These are phyloP conservation scores for Amanita rubescens DNA, from an alignment of 768 basidiomycete genomes.

Conservation along the genomic window DNA sequence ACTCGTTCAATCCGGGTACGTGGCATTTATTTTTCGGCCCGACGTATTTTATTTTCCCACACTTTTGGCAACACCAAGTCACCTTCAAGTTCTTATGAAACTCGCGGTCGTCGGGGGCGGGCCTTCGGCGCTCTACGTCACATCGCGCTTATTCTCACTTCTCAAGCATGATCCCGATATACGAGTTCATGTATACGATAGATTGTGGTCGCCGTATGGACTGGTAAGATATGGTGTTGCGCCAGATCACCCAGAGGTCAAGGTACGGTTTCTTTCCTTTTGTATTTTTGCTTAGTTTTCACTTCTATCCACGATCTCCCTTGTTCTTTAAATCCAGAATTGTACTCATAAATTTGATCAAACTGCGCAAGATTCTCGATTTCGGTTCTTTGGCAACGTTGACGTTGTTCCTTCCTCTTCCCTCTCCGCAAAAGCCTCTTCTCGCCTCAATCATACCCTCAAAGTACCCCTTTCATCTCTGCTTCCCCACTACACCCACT, in stretches of 20 bases:
- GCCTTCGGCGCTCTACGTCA: constrained; percentile 95
- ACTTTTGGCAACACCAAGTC: neutral
- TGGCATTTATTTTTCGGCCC: constrained; percentile 23
- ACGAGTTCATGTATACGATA: constrained; percentile 83
- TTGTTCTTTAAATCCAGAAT: constrained; percentile 47
- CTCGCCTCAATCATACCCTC: constrained; percentile 39
- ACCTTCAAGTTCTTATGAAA: constrained; percentile 42
- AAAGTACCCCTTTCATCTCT: constrained; percentile 55
- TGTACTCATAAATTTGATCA: constrained; percentile 93
- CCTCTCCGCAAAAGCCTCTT: neutral
- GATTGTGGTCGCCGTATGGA: constrained; percentile 91
- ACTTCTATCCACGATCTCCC: too few relatives aligned
- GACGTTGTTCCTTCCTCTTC: constrained; percentile 37
- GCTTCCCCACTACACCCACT: constrained; percentile 69
- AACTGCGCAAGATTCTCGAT: constrained; percentile 69
- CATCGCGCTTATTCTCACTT: constrained; percentile 71
- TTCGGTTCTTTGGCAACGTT: constrained; percentile 90
- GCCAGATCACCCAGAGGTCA: constrained; percentile 98
- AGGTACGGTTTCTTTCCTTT: constrained; percentile 38
- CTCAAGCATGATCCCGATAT: constrained; percentile 26
- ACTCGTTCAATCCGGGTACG: constrained; percentile 40
- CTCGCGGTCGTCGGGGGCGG: constrained; percentile 91
- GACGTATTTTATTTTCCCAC: neutral
- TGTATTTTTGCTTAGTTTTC: constrained; percentile 4
- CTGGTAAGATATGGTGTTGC: constrained; percentile 95